A percentile compares a stretch with the other conserved stretches of the same genome.
phyloP scores from a whole-genome alignment of 2,329 filamentous ascomycete species.

The Fusarium oligoseptatum region DNA sequence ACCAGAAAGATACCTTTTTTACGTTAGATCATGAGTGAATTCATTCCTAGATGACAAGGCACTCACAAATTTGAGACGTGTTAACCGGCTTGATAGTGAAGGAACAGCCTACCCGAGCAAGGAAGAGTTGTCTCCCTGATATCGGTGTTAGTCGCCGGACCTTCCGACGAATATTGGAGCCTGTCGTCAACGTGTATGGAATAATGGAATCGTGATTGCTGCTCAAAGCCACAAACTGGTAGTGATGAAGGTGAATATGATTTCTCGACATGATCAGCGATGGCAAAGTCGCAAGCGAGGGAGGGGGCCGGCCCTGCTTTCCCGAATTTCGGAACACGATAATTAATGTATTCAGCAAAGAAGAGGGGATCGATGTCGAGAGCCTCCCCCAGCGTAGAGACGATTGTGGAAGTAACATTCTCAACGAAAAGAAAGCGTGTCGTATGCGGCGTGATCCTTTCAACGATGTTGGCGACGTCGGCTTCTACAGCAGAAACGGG shows the following conservation, averaged over 20 bases:
- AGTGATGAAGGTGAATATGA: neutral
- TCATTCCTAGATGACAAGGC: neutral
- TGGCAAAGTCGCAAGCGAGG: neutral
- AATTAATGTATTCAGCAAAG: conserved; percentile 7
- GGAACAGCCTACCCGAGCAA: neutral
- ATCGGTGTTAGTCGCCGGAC: neutral
- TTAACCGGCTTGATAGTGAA: neutral
- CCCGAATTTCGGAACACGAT: neutral
- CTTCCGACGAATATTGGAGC: neutral
- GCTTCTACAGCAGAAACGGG: neutral
- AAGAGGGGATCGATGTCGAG: neutral
- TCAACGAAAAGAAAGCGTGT: neutral
- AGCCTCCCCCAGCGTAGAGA: rapidly evolving
- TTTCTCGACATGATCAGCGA: neutral
- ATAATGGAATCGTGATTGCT: rapidly evolving
- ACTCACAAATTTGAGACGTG: neutral
- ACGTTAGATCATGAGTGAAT: neutral
- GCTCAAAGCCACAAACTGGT: neutral
- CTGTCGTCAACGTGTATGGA: neutral
- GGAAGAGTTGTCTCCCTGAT: neutral
- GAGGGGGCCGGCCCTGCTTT: neutral
- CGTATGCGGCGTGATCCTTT: rapidly evolving
- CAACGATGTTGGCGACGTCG: neutral
- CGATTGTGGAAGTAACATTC: neutral
- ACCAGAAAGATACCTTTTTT: neutral